Evolutionary conservation across 306 rosid species (phyloP).

Genomic region (Pyrus betulifolia): DNA sequence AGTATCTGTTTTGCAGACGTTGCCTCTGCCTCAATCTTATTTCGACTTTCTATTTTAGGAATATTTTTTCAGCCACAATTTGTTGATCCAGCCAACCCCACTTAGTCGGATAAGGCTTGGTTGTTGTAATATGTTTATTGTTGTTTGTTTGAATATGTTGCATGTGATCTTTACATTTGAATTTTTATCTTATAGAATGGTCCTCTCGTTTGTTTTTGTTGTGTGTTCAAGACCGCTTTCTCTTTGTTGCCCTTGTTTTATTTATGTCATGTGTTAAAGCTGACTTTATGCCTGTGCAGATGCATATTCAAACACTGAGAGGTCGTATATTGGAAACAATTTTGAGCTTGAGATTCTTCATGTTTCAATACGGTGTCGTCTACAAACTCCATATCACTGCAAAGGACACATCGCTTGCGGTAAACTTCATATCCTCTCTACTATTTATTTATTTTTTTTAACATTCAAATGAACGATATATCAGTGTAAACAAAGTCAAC

Average conservation of each 20-base stretch:
- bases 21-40: not conserved
- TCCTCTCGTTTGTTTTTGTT: not conserved
- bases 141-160: not conserved
- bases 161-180: not conserved
- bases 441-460: not conserved
- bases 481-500: not conserved
- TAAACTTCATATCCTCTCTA: constrained; percentile 19
- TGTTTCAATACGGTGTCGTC: constrained; percentile 85
- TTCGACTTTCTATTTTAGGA: not conserved
- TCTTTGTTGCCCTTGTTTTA: not conserved
- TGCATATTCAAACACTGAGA: constrained; percentile 77
- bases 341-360: constrained; percentile 67
- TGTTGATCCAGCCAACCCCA: too few relatives aligned
- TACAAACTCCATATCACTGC: constrained; percentile 81
- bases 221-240: not conserved
- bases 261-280: constrained; percentile 2
- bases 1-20: too few relatives aligned
- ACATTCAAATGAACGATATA: not conserved
- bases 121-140: not conserved
- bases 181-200: not conserved
- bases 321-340: constrained; percentile 91
- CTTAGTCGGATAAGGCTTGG: too few relatives aligned
- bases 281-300: constrained; percentile 33
- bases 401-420: constrained; percentile 73
- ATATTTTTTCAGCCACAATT: not conserved